Evolutionary conservation across 148 eudicot species (phyloP), one percentile per base, ranked within the genome.

Genomic region (Fallopia convolvulus): DNA sequence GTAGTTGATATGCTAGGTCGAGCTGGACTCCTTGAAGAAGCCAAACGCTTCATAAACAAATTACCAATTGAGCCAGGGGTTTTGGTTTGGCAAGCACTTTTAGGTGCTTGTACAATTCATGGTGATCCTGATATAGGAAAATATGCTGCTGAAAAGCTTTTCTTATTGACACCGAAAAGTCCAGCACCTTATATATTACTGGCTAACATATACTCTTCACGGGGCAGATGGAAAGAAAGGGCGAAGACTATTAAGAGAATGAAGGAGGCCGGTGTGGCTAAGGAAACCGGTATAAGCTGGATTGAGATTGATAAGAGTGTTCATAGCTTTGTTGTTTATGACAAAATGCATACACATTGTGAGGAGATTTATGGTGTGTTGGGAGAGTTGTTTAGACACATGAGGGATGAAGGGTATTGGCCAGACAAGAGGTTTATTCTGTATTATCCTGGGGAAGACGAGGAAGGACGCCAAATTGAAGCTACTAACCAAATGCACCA

Each of bases 1-100:
- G 80, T 92, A 23, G 88, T 94, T 20, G 98, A 94, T 83, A 88
- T 94, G 96, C 79, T 92, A 76, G 99, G 99, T 30, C 83, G 99
- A 81, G 86, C 91, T 42, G 89, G 96, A 72, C 92, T 82, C 78
- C 80, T 89, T 14, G 78, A 61, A 23, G 97, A 92, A 80, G 99
- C 97, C 46, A 89, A 85, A 79, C 72, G 13, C 40, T 89, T 94
- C 70, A 82, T 94, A 8, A 87, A 87, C 30, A 70, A 81, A 36
- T 75, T 90, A 66, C 92, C 92, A 0, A 81, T 82, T 32, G 88
- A 87, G 61, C 97, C 99, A 0, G 90, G 88, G 44, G 65, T 82
- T 42, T 79, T 86, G 30, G 80, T 94, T 39, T 94, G 99, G 99
- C 93, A 92, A 85, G 90, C 98, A 15, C 41, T 92, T 79, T 89